Base-by-base conservation (phyloP, 306 rosid species). In the Canavalia ensiformis region DNA sequence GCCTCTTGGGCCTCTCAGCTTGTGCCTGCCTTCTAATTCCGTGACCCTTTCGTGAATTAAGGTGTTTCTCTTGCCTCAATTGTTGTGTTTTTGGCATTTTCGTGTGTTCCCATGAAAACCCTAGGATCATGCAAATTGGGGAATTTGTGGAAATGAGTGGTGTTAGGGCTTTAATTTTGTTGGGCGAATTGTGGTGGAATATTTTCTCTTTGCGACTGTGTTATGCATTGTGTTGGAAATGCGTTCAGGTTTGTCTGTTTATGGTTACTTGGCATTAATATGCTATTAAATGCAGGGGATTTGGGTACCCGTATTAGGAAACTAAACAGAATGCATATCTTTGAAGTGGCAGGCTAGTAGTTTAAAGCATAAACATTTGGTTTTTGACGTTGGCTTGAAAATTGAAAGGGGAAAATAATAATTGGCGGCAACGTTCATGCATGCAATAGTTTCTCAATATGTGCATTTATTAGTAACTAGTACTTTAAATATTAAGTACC, bases 181-280 rank as follows among this genome's bases (percentile, higher is more conserved):
- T 62, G 84, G 84, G 86, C 35, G 65, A 73, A 76, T 86, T 63
- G 78, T 70, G 29, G 8, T 69, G n/a, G 58, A 51, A 50, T 77
- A 75, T 76, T 64, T 11, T 71, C 72, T 80, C 30, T 44, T 78
- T 76, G 50, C 46, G 74, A 75, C 37, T 74, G 62, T 60, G 69
- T 55, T 79, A 64, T 84, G 94, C 97, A 90, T 84, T 89, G 85
- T 73, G 86, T 67, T 83, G 84, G 81, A 82, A 66, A 80, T 74
- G 91, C 84, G 50, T 80, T 74, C 42, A 44, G 71, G 83, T 58
- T 13, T 39, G 74, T 81, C 11, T 80, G 54, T 81, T 70, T 68
- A 18, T 60, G 81, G 74, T 49, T 57, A 67, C 80, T 57, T 45
- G 74, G 29, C 51, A 68, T 80, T 66, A 81, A 82, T 70, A 74